Percentiles rank a stretch among this genome's conserved stretches.
Evolutionary conservation across 768 basidiomycete species (phyloP).

Genomic region (Tylopilus subfusipes): DNA sequence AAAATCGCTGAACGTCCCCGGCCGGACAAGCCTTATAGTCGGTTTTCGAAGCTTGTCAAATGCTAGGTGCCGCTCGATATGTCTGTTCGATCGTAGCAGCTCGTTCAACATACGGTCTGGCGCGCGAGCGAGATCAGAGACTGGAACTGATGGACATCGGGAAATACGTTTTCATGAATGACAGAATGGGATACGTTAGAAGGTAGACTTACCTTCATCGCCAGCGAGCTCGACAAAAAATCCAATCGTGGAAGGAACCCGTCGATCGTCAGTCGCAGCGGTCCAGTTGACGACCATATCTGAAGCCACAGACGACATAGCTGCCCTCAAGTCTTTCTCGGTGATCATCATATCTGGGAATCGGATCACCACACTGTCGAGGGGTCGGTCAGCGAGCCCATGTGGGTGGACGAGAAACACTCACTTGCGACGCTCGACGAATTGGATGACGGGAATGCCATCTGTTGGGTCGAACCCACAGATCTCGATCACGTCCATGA

Average conservation of each 20-base stretch:
- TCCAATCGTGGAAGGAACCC: not conserved
- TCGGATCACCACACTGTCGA: not conserved
- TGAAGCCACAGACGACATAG: not conserved
- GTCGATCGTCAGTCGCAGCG: not conserved
- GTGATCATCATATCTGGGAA: not conserved
- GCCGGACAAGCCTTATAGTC: conserved; percentile 20
- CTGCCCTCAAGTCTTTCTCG: not conserved
- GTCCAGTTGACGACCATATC: not conserved
- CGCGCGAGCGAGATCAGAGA: not conserved
- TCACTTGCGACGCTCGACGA: not conserved
- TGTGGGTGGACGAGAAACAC: not conserved
- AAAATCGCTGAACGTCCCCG: conserved; percentile 23
- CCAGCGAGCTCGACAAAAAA: not conserved
- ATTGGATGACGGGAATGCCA: not conserved
- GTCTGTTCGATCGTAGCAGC: not conserved
- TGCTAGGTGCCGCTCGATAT: not conserved
- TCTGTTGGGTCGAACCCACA: not conserved
- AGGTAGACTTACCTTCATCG: not conserved
- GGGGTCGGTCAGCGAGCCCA: not conserved
- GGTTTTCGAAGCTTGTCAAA: conserved; percentile 8
- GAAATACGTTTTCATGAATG: not conserved
- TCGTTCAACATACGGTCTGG: conserved; percentile 8
- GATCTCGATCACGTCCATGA: not conserved
- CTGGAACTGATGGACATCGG: not conserved
- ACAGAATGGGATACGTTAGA: not conserved